A percentile compares a stretch with the other conserved stretches of the same genome.
Conservation (phyloP, 768 basidiomycete species). For the Lactarius sanguifluus region DNA sequence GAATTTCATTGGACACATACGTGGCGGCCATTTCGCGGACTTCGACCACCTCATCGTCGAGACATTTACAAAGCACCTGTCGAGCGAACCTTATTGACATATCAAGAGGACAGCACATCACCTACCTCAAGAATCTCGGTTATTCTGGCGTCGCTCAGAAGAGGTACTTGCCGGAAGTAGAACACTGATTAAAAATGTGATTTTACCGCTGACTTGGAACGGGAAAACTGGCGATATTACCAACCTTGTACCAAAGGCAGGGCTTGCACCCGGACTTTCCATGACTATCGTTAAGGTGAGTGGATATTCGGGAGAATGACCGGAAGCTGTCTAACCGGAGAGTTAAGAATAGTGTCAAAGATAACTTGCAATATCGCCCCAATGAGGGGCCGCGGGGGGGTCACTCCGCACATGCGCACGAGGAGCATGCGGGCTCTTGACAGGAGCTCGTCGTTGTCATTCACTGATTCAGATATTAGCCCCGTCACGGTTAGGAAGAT, state of each 20-base stretch:
- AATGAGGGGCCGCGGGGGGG: conserved; percentile 68
- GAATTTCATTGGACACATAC: conserved; percentile 47
- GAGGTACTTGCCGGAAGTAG: conserved; percentile 86
- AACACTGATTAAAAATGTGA: conserved; percentile 49
- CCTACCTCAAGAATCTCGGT: conserved; percentile 77
- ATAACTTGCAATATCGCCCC: conserved; percentile 68
- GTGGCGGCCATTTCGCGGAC: conserved; percentile 88
- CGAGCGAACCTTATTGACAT: conserved; percentile 2
- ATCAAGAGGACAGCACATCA: conserved; percentile 11
- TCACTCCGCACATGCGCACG: conserved; percentile 83
- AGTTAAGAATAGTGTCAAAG: conserved; percentile 73
- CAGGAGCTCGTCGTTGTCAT: conserved; percentile 72
- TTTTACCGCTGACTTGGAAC: background rate
- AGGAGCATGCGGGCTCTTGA: conserved; percentile 65
- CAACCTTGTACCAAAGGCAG: conserved; percentile 79
- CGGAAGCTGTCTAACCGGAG: conserved; percentile 53
- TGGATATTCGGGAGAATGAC: conserved; percentile 16
- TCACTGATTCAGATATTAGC: conserved; percentile 44
- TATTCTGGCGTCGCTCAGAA: conserved; percentile 73
- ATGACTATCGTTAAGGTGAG: conserved; percentile 54
- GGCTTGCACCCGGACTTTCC: conserved; percentile 84
- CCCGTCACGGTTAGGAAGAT: background rate
- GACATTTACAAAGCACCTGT: conserved; percentile 74
- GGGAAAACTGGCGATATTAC: conserved; percentile 15
- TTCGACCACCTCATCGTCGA: conserved; percentile 86